Evolutionary conservation across 75 land plant species (phyloP), one percentile per base, ranked within the genome.

Genomic region (Pinus tabuliformis): DNA sequence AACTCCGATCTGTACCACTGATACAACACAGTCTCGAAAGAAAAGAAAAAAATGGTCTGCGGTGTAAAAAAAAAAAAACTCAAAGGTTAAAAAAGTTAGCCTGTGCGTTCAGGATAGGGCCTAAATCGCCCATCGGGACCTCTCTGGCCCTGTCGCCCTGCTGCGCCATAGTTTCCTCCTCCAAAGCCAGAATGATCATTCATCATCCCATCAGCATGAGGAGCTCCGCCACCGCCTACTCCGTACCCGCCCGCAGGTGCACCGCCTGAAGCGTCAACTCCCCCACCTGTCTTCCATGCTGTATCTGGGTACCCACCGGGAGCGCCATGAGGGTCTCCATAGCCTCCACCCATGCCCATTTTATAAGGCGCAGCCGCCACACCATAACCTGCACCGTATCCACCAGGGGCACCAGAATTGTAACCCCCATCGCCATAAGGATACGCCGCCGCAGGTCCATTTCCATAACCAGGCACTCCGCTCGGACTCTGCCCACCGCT

Each of bases 91-190:
- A 45, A n/a, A 72, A 49, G 14, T 24, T 42, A 72, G 49, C 73
- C 73, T 49, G 57, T 24, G 16, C 73, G 73, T 33, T 72, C 73
- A 72, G 78, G 76, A 33, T 77, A 77, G 16, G 78, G 78, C 73
- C 78, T 70, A 68, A 77, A 77, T 16, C 78, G 78, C 37, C 76
- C 20, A 24, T 77, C 78, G 11, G 78, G 75, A 26, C 6, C 57
- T 37, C 73, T 26, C 74, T 71, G 75, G 16, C 18, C 45, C 78
- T 70, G 76, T 76, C n/a, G 45, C 20, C 73, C 73, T 22, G 72
- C 52, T 70, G 73, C 33, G 45, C 77, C 37, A 70, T 26, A 54
- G 18, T 1, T 28, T 57, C 30, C 76, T 37, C 57, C 74, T 52
- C 36, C 56, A 45, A 24, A 39, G 36, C 57, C 49, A 17, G 74